Percentiles rank a stretch among this genome's conserved stretches.
Conservation (phyloP, 2,329 filamentous ascomycete genomes). For the Cadophora gregata region DNA sequence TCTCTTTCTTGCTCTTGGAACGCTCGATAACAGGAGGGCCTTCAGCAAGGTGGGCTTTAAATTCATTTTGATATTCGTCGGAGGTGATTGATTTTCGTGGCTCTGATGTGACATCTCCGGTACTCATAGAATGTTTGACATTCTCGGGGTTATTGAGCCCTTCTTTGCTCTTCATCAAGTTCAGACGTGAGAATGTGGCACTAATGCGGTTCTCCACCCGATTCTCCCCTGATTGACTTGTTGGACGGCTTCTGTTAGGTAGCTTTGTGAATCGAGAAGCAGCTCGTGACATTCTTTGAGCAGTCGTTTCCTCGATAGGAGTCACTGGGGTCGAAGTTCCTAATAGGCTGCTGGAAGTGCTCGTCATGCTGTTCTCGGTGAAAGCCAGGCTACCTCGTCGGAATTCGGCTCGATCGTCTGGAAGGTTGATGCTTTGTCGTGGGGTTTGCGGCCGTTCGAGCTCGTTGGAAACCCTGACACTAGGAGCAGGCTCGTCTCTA, state of each 20-base stretch:
- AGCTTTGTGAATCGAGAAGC: conserved; percentile 59
- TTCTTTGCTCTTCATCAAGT: conserved; percentile 42
- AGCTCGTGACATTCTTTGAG: conserved; percentile 61
- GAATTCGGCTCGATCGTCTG: conserved; percentile 48
- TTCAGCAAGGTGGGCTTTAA: conserved; percentile 15
- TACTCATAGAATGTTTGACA: conserved; percentile 24
- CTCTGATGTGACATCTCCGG: conserved; percentile 23
- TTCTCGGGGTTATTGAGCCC: conserved; percentile 35
- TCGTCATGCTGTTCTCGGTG: conserved; percentile 50
- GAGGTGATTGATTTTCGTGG: conserved; percentile 23
- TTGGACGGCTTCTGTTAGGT: conserved; percentile 58
- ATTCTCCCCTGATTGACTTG: conserved; percentile 63
- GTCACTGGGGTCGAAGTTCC: conserved; percentile 50
- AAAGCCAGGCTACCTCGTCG: conserved; percentile 57
- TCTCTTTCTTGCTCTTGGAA: conserved; percentile 36
- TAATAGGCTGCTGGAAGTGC: conserved; percentile 48
- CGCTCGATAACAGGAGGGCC: conserved; percentile 10
- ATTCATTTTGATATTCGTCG: conserved; percentile 28
- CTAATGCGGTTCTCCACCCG: conserved; percentile 64
- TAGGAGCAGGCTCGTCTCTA: conserved; percentile 48
- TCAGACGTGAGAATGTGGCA: conserved; percentile 57
- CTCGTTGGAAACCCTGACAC: conserved; percentile 62
- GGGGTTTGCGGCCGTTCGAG: conserved; percentile 50
- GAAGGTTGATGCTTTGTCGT: conserved; percentile 54
- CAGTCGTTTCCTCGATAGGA: conserved; percentile 59